Conservation (phyloP, 345 rosid species). For the sweet orange (Citrus sinensis) region DVS_A1.0 CM039164.1:28781001-28781500, state of each 20-base stretch:
- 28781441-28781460: conserved; percentile 32
- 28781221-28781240: neutral
- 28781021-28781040: conserved; percentile 48
- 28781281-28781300: neutral
- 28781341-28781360: conserved; percentile 83
- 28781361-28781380: conserved; percentile 81
- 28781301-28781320: conserved; percentile 60
- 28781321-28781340: conserved; percentile 65
- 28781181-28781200: neutral
- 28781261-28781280: neutral
- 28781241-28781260: neutral
- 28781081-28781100: neutral
- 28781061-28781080: neutral
- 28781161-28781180: neutral
- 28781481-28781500: conserved; percentile 22
- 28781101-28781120: neutral
- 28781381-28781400: conserved; percentile 92
- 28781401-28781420: conserved; percentile 83
- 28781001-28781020: conserved; percentile 80
- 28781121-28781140: neutral
- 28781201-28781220: neutral
- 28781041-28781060: neutral
- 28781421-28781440: conserved; percentile 48
- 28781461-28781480: conserved; percentile 30
- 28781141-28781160: neutral